Conservation (phyloP, 495 filamentous ascomycete genomes). For the Neurospora tetrasperma region DNA sequence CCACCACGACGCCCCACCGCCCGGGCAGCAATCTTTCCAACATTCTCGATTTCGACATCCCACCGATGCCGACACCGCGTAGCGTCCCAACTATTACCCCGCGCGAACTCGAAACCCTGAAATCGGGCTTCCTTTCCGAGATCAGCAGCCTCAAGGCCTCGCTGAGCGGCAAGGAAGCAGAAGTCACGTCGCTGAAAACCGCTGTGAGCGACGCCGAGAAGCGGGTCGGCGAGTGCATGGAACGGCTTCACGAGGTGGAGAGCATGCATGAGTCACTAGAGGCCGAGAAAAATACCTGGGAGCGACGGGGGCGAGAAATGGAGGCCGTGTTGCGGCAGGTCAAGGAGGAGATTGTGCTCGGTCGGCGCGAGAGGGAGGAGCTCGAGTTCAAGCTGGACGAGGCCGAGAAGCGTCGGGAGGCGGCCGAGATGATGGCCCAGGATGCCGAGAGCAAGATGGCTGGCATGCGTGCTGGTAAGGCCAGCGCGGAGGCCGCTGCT, state of each 20-base stretch:
- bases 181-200: conserved; percentile 71
- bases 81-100: conserved; percentile 85
- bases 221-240: conserved; percentile 76
- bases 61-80: conserved; percentile 78
- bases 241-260: conserved; percentile 66
- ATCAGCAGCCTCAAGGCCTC: conserved; percentile 83
- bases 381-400: conserved; percentile 63
- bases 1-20: conserved; percentile 28
- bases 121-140: conserved; percentile 79
- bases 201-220: conserved; percentile 83
- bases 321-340: conserved; percentile 66
- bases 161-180: conserved; percentile 81
- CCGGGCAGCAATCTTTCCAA: conserved; percentile 30
- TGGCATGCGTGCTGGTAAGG: conserved; percentile 48
- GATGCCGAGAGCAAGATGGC: conserved; percentile 67
- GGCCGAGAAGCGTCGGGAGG: conserved; percentile 57
- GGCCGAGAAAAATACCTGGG: conserved; percentile 74
- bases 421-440: conserved; percentile 50
- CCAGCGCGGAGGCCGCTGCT: conserved; percentile 25
- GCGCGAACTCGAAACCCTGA: conserved; percentile 83
- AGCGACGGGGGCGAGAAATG: conserved; percentile 74
- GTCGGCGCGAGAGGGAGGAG: conserved; percentile 66
- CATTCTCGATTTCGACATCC: conserved; percentile 88
- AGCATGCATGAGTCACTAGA: conserved; percentile 56
- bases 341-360: conserved; percentile 67